These are phyloP conservation scores for Fistulinella cinereoalba DNA, from an alignment of 1,284 basidiomycete genomes.

Conservation along the genomic window DNA sequence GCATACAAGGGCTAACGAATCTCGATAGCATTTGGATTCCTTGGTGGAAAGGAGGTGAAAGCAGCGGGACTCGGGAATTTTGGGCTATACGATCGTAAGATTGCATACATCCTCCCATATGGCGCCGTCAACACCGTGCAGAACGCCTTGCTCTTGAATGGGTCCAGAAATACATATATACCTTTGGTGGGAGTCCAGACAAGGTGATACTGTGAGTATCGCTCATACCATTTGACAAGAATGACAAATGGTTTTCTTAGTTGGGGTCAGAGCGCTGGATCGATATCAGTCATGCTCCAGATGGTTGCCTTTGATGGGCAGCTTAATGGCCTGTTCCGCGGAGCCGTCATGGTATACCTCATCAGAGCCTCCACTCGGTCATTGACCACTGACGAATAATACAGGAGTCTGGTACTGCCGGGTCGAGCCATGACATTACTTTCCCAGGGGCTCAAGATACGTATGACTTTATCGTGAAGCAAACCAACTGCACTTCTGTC, in stretches of 20 bases:
- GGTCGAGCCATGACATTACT: conserved; percentile 43
- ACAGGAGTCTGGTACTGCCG: conserved; percentile 45
- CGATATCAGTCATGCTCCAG: conserved; percentile 49
- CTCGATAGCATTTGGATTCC: conserved; percentile 23
- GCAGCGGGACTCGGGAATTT: conserved; percentile 48
- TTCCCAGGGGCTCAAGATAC: conserved; percentile 32
- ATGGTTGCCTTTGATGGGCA: conserved; percentile 52
- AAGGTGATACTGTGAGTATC: conserved; percentile 53
- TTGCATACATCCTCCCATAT: not conserved
- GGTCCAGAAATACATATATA: conserved; percentile 61
- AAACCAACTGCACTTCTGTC: conserved; percentile 32
- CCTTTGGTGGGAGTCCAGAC: conserved; percentile 61
- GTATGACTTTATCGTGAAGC: conserved; percentile 32
- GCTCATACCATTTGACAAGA: not conserved
- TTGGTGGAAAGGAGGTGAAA: conserved; percentile 38
- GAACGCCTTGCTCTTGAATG: conserved; percentile 59
- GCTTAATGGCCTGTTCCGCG: conserved; percentile 49
- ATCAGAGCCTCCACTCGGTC: not conserved
- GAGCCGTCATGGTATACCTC: conserved; percentile 42
- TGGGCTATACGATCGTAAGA: conserved; percentile 45
- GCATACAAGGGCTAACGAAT: not conserved
- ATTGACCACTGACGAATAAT: not conserved
- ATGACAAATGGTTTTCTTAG: conserved; percentile 25
- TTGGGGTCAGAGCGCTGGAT: conserved; percentile 58
- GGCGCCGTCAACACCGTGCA: conserved; percentile 15